A percentile compares a stretch with the other conserved stretches of the same genome.
phyloP scores from a whole-genome alignment of 495 filamentous ascomycete species.

The Aspergillus avenaceus region DNA sequence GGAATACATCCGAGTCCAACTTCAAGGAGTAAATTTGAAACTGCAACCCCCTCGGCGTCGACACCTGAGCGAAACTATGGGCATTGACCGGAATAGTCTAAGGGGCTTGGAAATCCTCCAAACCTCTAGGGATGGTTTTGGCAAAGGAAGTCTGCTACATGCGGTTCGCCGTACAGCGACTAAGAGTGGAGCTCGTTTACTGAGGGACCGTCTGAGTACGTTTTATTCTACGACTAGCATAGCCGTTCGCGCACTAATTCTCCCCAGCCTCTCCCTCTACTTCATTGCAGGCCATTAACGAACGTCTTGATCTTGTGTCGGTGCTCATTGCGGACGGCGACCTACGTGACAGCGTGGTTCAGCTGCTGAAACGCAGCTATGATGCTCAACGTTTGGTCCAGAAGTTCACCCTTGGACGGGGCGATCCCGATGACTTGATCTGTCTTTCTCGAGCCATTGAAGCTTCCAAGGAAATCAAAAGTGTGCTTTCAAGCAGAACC shows the following conservation, averaged over 20 bases:
- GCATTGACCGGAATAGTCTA: constrained; percentile 86
- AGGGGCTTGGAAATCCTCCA: constrained; percentile 82
- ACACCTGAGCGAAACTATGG: constrained; percentile 72
- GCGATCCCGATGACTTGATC: constrained; percentile 91
- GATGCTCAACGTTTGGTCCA: constrained; percentile 89
- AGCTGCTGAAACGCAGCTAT: constrained; percentile 69
- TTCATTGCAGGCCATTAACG: constrained; percentile 71
- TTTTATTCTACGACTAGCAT: not conserved
- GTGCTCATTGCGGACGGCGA: constrained; percentile 58
- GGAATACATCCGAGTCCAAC: constrained; percentile 72
- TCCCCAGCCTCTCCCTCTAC: constrained; percentile 68
- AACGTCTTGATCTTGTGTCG: constrained; percentile 77
- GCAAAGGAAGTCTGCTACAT: constrained; percentile 82
- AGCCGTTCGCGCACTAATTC: not conserved
- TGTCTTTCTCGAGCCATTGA: constrained; percentile 76
- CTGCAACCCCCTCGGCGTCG: constrained; percentile 77
- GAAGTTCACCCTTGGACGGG: constrained; percentile 85
- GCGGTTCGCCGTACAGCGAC: constrained; percentile 85
- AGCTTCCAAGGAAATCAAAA: constrained; percentile 66
- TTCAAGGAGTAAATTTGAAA: constrained; percentile 77
- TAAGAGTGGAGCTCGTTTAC: constrained; percentile 79
- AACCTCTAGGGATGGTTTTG: constrained; percentile 69
- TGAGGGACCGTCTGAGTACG: constrained; percentile 78
- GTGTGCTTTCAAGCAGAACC: constrained; percentile 29
- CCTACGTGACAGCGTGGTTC: constrained; percentile 61